phyloP scores from a whole-genome alignment of 495 filamentous ascomycete genomes.

The Xylaria longipes region DNA sequence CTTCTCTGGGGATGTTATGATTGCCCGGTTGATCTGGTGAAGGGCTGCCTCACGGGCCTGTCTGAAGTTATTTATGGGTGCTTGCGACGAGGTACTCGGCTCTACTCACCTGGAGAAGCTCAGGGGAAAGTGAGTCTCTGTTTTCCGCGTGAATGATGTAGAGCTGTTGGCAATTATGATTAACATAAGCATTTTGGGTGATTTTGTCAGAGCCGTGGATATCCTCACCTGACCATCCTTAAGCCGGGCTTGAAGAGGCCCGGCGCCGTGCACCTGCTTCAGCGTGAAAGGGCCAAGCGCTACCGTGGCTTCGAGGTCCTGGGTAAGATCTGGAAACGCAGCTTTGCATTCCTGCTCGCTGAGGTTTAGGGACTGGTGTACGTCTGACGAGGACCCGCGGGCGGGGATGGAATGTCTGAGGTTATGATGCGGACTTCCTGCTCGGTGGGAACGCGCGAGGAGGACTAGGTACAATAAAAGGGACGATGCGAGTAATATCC shows the following conservation, averaged over 20 bases:
- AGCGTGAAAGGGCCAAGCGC: conserved; percentile 48
- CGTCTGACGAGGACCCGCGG: background rate
- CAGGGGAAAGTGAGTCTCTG: conserved; percentile 35
- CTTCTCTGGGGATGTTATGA: conserved; percentile 55
- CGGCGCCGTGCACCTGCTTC: conserved; percentile 39
- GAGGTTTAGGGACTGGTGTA: conserved; percentile 38
- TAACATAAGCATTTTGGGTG: background rate
- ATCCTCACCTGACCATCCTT: conserved; percentile 46
- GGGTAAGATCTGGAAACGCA: conserved; percentile 49
- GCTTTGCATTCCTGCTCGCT: conserved; percentile 44
- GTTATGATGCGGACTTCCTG: background rate
- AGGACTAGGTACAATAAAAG: background rate
- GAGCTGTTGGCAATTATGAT: conserved; percentile 34
- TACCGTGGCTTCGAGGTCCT: conserved; percentile 49
- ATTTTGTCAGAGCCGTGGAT: background rate
- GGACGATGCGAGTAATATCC: background rate
- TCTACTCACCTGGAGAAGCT: conserved; percentile 43
- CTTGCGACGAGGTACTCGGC: background rate
- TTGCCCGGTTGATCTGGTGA: conserved; percentile 57
- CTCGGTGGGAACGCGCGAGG: background rate
- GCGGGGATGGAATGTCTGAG: background rate
- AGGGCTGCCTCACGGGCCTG: conserved; percentile 51
- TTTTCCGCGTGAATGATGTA: conserved; percentile 49
- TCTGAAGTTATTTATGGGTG: background rate
- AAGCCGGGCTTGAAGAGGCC: conserved; percentile 48